These are phyloP conservation scores for Yamadazyma diddensiae DNA, from an alignment of 1,139 yeast genomes.

Conservation along the genomic window DNA sequence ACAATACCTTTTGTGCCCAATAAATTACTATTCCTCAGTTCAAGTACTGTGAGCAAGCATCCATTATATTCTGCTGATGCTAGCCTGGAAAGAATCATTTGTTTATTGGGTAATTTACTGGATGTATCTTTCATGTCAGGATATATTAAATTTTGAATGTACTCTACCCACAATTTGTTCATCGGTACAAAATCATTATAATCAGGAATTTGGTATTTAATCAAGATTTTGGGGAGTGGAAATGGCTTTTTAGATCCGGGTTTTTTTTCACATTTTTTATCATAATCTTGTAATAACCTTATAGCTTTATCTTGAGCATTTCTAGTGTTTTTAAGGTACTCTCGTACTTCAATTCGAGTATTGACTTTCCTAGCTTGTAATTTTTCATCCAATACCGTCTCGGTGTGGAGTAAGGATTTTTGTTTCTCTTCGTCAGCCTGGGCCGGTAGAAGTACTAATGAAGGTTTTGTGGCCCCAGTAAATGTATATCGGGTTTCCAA, in stretches of 20 bases:
- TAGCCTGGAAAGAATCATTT: conserved; percentile 50
- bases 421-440: conserved; percentile 19
- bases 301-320: conserved; percentile 36
- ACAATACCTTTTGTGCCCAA: conserved; percentile 77
- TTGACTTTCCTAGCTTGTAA: conserved; percentile 20
- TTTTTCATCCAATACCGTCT: conserved; percentile 7
- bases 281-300: conserved; percentile 29
- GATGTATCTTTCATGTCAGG: conserved; percentile 18
- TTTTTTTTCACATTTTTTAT: conserved; percentile 10
- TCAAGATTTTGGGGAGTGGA: conserved; percentile 26
- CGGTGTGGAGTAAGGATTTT: conserved; percentile 19
- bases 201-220: conserved; percentile 42
- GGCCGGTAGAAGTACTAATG: conserved; percentile 41
- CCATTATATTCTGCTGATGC: conserved; percentile 87
- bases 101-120: conserved; percentile 23
- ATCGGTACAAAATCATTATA: conserved; percentile 53
- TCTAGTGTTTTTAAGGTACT: conserved; percentile 37
- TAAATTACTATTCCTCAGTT: conserved; percentile 54
- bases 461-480: conserved; percentile 60
- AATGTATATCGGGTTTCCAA: conserved; percentile 55
- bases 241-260: conserved; percentile 17
- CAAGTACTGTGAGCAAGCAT: conserved; percentile 56
- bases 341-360: conserved; percentile 46
- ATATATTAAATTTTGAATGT: conserved; percentile 54
- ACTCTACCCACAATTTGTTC: conserved; percentile 60